Evolutionary conservation across 1,284 basidiomycete species (phyloP).

Genomic region (Lentinus polychrous): DNA sequence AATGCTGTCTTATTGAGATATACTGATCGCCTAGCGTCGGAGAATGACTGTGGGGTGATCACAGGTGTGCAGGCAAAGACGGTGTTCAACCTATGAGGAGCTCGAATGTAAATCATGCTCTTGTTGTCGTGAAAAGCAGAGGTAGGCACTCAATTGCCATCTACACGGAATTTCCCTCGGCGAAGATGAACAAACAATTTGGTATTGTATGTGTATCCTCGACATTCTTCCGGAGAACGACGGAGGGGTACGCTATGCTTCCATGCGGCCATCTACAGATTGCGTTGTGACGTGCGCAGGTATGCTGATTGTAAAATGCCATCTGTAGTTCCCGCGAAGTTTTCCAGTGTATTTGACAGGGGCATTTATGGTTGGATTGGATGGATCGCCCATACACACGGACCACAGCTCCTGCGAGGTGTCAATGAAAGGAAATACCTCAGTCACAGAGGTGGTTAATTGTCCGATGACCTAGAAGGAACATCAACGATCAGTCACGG

Average conservation of each 20-base stretch:
- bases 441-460: constrained; percentile 27
- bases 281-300: constrained; percentile 27
- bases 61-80: constrained; percentile 35
- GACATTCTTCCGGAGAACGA: constrained; percentile 43
- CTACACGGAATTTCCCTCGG: constrained; percentile 18
- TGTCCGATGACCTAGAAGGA: constrained; percentile 17
- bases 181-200: constrained; percentile 36
- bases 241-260: constrained; percentile 33
- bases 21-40: constrained; percentile 37
- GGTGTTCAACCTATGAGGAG: constrained; percentile 12
- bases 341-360: constrained; percentile 27
- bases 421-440: constrained; percentile 36
- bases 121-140: neutral
- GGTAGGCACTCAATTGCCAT: constrained; percentile 16
- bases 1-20: constrained; percentile 37
- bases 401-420: constrained; percentile 29
- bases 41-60: constrained; percentile 35
- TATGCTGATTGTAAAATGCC: constrained; percentile 39
- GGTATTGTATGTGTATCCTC: constrained; percentile 46
- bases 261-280: neutral
- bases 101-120: neutral
- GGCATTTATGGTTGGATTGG: neutral
- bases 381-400: constrained; percentile 5
- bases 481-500: neutral
- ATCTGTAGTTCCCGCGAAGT: constrained; percentile 35